These are phyloP conservation scores for Apiospora sp. DNA, from an alignment of 2,329 filamentous ascomycete genomes.

Conservation along the genomic window DNA sequence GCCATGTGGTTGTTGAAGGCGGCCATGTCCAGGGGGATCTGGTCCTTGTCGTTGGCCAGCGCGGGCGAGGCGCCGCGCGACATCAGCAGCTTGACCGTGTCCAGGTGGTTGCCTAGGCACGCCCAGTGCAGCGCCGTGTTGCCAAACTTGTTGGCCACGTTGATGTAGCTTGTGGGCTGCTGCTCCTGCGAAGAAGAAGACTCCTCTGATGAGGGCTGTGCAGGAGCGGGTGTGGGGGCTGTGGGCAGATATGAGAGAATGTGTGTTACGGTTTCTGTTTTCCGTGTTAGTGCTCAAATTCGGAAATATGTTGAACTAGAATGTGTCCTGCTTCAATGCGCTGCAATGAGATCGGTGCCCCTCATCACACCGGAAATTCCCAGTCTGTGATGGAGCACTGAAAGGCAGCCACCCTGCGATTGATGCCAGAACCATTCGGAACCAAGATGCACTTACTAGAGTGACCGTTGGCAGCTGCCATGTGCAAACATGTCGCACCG, in stretches of 20 bases:
- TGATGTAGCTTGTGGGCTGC: constrained; percentile 57
- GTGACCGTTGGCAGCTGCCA: constrained; percentile 91
- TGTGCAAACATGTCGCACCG: constrained; percentile 86
- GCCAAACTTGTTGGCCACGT: constrained; percentile 78
- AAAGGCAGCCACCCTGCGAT: not conserved
- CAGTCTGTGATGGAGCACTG: not conserved
- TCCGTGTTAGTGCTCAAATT: not conserved
- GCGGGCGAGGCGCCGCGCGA: constrained; percentile 79
- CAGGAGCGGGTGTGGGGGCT: constrained; percentile 32
- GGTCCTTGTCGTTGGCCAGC: constrained; percentile 82
- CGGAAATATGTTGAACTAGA: too few relatives aligned
- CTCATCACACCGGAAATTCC: not conserved
- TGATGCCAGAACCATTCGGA: too few relatives aligned
- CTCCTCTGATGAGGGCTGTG: constrained; percentile 29
- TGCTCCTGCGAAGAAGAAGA: not conserved
- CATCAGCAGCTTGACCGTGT: constrained; percentile 79
- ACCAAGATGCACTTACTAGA: constrained; percentile 61
- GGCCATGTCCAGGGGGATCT: constrained; percentile 79
- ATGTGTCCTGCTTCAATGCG: not conserved
- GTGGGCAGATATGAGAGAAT: constrained; percentile 52
- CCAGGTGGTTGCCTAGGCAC: constrained; percentile 85
- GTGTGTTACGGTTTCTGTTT: constrained; percentile 52
- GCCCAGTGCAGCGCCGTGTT: constrained; percentile 97
- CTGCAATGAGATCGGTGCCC: not conserved
- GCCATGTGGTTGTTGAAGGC: constrained; percentile 73